Base-by-base conservation (phyloP, 805 yeast species). In the Kodamaea neixiangensis region DNA sequence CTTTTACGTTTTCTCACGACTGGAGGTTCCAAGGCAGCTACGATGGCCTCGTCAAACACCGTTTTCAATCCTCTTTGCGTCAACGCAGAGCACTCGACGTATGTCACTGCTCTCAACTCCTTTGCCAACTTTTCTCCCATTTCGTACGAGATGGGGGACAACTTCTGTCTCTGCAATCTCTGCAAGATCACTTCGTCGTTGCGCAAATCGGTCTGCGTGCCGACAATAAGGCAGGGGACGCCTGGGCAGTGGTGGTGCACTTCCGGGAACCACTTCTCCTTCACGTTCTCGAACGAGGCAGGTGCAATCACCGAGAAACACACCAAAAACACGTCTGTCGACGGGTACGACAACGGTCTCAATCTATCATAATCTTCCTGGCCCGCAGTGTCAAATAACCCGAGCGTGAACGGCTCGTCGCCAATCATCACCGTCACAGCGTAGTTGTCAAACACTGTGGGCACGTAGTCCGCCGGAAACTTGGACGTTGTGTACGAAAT, bases 201-300 rank as follows among this genome's bases (percentile, higher is more conserved):
- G 70, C 98, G 86, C 64, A 93, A 79, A 77, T 93, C 99, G 51
- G 89, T 85, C 73, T 93, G 98, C 10, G 98, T 94, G 58, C 99
- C 99, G 39, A 93, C 98, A 65, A 93, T 89, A 60, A 93, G 81
- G 64, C 97, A 93, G 18, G 98, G 97, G 44, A 92, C 97, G 54
- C 96, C 97, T n/a, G 96, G 96, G 66, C 98, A 96, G 73, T 93
- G 97, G 69, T 92, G 97, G 60, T 78, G 81, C 55, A 94, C 96
- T 71, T 93, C 99, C 25, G 98, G 98, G 75, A 92, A 87, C 99
- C 99, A 93, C 74, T 93, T 93, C 74, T 94, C 98, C 69, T 89
- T 88, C 48, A 94, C 98, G 75, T 93, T 93, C 73, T 94, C 98
- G 70, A 93, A 94, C 17, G 96, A 86, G 34, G 99, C 96, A 31